Percentiles rank a stretch among this genome's conserved stretches.
phyloP scores from a whole-genome alignment of 169 alveolate genomes.

The Haemoproteus tartakovskyi region DNA sequence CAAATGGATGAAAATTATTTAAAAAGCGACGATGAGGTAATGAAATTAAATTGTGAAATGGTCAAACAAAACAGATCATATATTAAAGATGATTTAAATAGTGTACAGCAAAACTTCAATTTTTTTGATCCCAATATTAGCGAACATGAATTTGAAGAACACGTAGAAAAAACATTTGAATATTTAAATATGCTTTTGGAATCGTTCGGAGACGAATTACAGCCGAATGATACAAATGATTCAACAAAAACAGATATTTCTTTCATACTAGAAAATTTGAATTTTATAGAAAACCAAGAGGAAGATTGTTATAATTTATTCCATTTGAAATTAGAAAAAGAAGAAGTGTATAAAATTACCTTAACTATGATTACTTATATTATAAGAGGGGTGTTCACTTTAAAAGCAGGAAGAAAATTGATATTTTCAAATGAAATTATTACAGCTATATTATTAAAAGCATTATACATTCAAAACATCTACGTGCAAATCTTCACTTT shows the following conservation, averaged over 20 bases:
- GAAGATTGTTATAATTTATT: neutral
- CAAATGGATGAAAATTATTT: slow-evolving; percentile 36
- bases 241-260: slow-evolving; percentile 4
- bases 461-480: slow-evolving; percentile 39
- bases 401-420: slow-evolving; percentile 51
- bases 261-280: neutral
- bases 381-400: slow-evolving; percentile 24
- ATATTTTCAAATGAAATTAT: slow-evolving; percentile 38
- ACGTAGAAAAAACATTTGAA: slow-evolving; percentile 36
- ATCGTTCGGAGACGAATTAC: slow-evolving; percentile 2
- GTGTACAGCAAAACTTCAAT: slow-evolving; percentile 9
- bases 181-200: slow-evolving; percentile 29
- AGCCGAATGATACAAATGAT: neutral
- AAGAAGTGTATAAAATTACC: slow-evolving; percentile 32
- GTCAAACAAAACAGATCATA: slow-evolving; percentile 1
- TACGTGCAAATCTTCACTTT: slow-evolving; percentile 53
- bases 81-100: neutral
- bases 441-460: slow-evolving; percentile 7
- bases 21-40: slow-evolving; percentile 20
- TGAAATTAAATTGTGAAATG: neutral
- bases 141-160: slow-evolving; percentile 45
- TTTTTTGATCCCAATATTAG: slow-evolving; percentile 22
- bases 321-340: slow-evolving; percentile 9
- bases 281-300: neutral
- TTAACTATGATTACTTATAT: slow-evolving; percentile 46